Base-by-base conservation (phyloP, 1,284 basidiomycete genomes). In the Ceratobasidium sp. region DNA sequence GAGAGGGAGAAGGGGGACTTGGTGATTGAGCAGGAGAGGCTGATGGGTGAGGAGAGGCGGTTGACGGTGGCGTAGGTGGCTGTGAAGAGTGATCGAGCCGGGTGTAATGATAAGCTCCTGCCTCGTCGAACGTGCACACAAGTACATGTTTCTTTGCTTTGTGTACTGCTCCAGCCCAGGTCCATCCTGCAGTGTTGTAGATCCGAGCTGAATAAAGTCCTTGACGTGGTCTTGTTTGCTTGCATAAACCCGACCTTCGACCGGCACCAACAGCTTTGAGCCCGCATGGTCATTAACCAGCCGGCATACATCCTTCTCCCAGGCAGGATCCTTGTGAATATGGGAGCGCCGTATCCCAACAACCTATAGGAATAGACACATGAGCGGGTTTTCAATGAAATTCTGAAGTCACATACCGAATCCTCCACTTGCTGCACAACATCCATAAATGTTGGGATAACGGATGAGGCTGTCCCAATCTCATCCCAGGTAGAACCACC, bases 1-100 rank as follows among this genome's bases (percentile, higher is more conserved):
- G 54, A 30, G 54, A 12, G 54, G 54, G 27, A 57, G 54, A 30
- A n/a, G 54, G 27, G 7, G 54, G 54, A 10, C 12, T 12, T 30
- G 54, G n/a, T 18, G 54, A 57, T 57, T n/a, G 54, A 57, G 54
- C 10, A 23, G 27, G n/a, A 57, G 14, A n/a, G n/a, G 54, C 12
- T n/a, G 54, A 57, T n/a, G 54, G 54, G 10, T 57, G 27, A 57
- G 27, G n/a, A 57, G 54, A 57, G 14, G 54, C 54, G 54, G 7
- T 57, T 57, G 54, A 57, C 8, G 54, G 54, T 57, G 54, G 54
- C 54, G 54, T 30, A 14, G 54, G 54, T 57, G 54, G 54, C 54
- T 57, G 54, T 57, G 54, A 8, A 7, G 54, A 20, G 7, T n/a
- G 54, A 57, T n/a, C 18, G 54, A 57, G 18, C 27, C 27, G 27